phyloP scores from a whole-genome alignment of 805 yeast species.

The Cephaloascus fragrans region DNA sequence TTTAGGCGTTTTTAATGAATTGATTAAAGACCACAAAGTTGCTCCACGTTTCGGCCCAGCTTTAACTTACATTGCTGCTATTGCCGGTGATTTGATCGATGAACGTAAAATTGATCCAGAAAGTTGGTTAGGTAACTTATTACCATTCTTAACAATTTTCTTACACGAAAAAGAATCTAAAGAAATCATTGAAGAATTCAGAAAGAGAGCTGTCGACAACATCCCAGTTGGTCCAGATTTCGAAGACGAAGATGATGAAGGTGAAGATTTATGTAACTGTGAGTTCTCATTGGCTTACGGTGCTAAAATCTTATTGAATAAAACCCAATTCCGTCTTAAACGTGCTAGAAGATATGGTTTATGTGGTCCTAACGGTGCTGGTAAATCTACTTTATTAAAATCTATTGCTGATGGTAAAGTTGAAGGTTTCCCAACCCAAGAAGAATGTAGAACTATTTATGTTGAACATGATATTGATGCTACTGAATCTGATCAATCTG shows the following conservation, averaged over 20 bases:
- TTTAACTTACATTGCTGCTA: slow-evolving; percentile 78
- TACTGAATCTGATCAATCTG: slow-evolving; percentile 92
- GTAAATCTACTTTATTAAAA: slow-evolving; percentile 69
- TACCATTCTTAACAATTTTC: slow-evolving; percentile 94
- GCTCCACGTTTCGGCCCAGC: slow-evolving; percentile 75
- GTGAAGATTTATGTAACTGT: slow-evolving; percentile 99
- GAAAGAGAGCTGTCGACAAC: slow-evolving; percentile 95
- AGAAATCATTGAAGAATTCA: slow-evolving; percentile 85
- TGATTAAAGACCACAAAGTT: slow-evolving; percentile 58
- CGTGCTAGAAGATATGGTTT: slow-evolving; percentile 99
- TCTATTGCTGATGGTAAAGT: slow-evolving; percentile 97
- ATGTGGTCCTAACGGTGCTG: slow-evolving; percentile 56
- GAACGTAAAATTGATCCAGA: slow-evolving; percentile 92
- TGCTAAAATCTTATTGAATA: slow-evolving; percentile 99
- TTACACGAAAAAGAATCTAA: slow-evolving; percentile 88
- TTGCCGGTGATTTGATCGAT: slow-evolving; percentile 98
- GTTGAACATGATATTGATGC: slow-evolving; percentile 99
- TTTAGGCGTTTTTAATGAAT: slow-evolving; percentile 66
- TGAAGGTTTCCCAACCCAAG: slow-evolving; percentile 99
- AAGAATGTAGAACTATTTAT: slow-evolving; percentile 97
- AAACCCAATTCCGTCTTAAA: slow-evolving; percentile 97
- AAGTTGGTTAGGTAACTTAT: slow-evolving; percentile 81
- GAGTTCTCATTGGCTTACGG: slow-evolving; percentile 99
- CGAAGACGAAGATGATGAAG: slow-evolving; percentile 97
- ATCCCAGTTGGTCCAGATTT: slow-evolving; percentile 92